Evolutionary conservation across 345 rosid species (phyloP).

Genomic region (Erucastrum elatum): DNA sequence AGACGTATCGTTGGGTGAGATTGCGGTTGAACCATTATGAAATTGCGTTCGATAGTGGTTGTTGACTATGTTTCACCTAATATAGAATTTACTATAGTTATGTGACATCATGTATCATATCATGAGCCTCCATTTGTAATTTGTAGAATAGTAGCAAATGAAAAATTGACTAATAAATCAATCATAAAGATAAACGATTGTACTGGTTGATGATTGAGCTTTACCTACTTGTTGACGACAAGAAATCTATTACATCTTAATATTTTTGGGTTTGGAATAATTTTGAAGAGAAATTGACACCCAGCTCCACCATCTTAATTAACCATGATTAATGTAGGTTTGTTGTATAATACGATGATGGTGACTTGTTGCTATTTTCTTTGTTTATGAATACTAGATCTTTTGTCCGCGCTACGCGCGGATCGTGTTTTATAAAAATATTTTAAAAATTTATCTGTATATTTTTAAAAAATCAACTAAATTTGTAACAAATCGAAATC

Average conservation of each 20-base stretch:
- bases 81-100: constrained; percentile 11
- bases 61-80: constrained; percentile 39
- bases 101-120: background rate
- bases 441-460: too few relatives aligned
- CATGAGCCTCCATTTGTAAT: background rate
- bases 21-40: constrained; percentile 37
- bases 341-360: background rate
- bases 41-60: constrained; percentile 24
- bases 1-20: constrained; percentile 27
- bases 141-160: background rate
- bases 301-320: background rate
- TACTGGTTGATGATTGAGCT: background rate
- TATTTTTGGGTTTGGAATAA: background rate
- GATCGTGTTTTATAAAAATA: too few relatives aligned
- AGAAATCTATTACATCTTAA: background rate
- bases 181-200: background rate
- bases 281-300: background rate
- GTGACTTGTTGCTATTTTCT: background rate
- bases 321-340: background rate
- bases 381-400: too few relatives aligned
- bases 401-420: too few relatives aligned
- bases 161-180: background rate
- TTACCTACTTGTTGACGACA: background rate
- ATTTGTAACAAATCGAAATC: too few relatives aligned
- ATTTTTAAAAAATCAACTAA: too few relatives aligned